Evolutionary conservation across 805 yeast genomes (phyloP), one percentile per base, ranked within the genome.

Genomic region (Candida andamanensis): DNA sequence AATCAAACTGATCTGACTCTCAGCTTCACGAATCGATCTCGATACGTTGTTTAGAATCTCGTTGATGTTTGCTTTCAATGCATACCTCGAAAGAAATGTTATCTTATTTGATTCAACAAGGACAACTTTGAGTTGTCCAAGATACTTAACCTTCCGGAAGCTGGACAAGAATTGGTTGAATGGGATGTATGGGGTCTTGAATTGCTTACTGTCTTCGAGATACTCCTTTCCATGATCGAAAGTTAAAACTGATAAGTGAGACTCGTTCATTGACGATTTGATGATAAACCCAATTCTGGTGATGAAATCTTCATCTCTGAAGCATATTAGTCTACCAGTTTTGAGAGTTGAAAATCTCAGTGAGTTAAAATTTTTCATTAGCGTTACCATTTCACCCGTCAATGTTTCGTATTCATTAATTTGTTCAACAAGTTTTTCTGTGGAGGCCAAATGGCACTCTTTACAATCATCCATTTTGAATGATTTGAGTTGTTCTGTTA

Each of bases 271-370:
- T 50, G 63, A 56, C 42, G 67, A 38, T 48, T 66, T 75, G 23
- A 73, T 61, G 16, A 80, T 56, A 35, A 80, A 68, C 4, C 87
- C 94, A 9, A 73, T 56, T 29, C 61, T 52, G 1, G 69, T 42
- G 11, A 54, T 50, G 4, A 56, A 67, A 5, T 60, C 49, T 4
- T 53, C 52, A 47, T 78, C 80, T 38, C 75, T 67, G 52, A 62
- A 85, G 5, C 79, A 65, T 32, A 84, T 46, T 29, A 82, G 49
- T 38, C 81, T 63, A 2, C 89, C 90, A 2, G 57, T 49, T 33
- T 56, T 63, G 31, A 83, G 54, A 13, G 58, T 37, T 24, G 67
- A 56, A 20, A 65, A 63, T 33, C 73, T 66, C n/a, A 73, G 56
- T 2, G 64, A 47, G 1, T 80, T 66, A 29, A 71, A 60, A 26